phyloP scores from a whole-genome alignment of 176 grass and related monocot genomes.

The Zea luxurians region DNA sequence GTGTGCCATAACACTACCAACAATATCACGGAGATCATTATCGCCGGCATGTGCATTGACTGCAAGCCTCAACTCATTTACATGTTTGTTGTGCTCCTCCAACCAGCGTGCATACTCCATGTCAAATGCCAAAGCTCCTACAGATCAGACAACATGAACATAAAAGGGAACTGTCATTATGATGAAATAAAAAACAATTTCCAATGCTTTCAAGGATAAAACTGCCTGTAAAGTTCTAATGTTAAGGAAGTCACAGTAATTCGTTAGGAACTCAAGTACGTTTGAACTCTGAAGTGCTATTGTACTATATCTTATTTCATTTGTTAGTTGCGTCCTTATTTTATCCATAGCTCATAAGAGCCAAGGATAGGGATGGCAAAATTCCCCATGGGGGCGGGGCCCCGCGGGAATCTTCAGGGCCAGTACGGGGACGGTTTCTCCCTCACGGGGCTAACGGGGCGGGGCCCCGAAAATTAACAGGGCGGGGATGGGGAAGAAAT shows the following conservation, averaged over 20 bases:
- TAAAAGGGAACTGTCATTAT: constrained; percentile 23
- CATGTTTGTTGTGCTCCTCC: constrained; percentile 78
- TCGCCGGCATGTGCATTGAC: constrained; percentile 66
- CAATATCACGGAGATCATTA: constrained; percentile 59
- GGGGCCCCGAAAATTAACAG: no score
- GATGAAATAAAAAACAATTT: constrained; percentile 3
- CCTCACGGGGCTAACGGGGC: no score
- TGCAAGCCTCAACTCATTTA: constrained; percentile 68
- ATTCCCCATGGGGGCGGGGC: no score
- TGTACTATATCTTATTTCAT: constrained; percentile 10
- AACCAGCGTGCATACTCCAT: constrained; percentile 86
- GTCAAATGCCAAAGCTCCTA: constrained; percentile 89
- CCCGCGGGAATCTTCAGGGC: no score
- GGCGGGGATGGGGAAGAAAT: no score
- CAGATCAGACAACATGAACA: constrained; percentile 36
- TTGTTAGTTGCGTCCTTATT: constrained; percentile 28
- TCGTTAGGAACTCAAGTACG: constrained; percentile 16
- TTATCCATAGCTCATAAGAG: neutral
- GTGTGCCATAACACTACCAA: constrained; percentile 68
- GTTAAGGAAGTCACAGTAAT: constrained; percentile 16
- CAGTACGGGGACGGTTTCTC: no score
- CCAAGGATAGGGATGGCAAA: neutral
- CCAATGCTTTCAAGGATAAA: neutral
- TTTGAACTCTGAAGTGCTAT: neutral
- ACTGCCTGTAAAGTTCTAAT: constrained; percentile 9